Evolutionary conservation across 306 rosid species (phyloP).

Genomic region (Glycyrrhiza uralensis): DNA sequence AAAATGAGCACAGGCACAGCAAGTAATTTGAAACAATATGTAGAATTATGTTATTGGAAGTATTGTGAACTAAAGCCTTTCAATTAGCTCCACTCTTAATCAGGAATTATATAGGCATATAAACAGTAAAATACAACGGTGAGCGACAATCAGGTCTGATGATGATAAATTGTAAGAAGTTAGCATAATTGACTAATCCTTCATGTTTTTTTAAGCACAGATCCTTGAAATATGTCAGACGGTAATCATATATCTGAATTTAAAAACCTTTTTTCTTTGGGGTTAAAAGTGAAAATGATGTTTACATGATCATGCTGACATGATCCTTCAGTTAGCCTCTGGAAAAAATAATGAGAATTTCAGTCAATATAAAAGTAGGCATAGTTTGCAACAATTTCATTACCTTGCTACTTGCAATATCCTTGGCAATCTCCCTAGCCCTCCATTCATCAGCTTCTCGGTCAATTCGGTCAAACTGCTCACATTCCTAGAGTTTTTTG

Average conservation of each 20-base stretch:
- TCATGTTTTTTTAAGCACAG: neutral
- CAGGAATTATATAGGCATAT: neutral
- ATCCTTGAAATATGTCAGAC: neutral
- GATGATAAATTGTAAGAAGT: neutral
- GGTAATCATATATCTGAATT: neutral
- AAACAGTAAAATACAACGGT: neutral
- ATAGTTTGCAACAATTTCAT: neutral
- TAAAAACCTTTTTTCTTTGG: neutral
- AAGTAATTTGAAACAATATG: neutral
- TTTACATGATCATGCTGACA: neutral
- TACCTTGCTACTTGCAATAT: conserved; percentile 78
- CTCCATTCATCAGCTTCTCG: conserved; percentile 92
- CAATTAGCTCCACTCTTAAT: neutral
- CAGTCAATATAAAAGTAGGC: neutral
- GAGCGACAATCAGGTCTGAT: neutral
- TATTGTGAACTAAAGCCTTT: conserved; percentile 10
- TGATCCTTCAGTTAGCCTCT: neutral
- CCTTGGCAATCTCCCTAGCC: conserved; percentile 81
- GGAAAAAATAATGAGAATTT: neutral
- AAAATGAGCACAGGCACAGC: neutral
- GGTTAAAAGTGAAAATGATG: neutral
- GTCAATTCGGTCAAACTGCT: conserved; percentile 57
- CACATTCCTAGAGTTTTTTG: conserved; percentile 45
- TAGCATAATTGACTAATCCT: neutral
- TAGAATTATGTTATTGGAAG: neutral